Evolutionary conservation across 1,284 basidiomycete genomes (phyloP).

Genomic region (Cutaneotrichosporon sp.): DNA sequence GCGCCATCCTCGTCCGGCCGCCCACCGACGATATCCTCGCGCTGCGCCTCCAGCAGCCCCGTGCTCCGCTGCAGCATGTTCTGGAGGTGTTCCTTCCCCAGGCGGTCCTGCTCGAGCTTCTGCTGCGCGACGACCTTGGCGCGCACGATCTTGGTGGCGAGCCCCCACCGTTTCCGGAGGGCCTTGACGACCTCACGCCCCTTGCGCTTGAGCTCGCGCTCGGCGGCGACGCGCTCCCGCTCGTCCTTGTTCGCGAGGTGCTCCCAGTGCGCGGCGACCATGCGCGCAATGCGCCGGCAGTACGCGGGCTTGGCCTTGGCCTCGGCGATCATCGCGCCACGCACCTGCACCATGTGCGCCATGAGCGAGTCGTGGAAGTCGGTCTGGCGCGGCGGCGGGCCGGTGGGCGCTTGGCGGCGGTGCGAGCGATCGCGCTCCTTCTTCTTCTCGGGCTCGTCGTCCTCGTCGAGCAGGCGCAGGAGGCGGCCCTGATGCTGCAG

Average conservation of each 20-base stretch:
- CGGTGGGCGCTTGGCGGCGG: slow-evolving; percentile 17
- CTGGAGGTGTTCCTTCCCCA: slow-evolving; percentile 81
- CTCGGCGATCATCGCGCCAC: slow-evolving; percentile 51
- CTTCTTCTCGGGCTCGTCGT: slow-evolving; percentile 41
- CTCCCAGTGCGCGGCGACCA: slow-evolving; percentile 79
- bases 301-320: slow-evolving; percentile 49
- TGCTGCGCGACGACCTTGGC: slow-evolving; percentile 63
- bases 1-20: slow-evolving; percentile 46
- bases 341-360: slow-evolving; percentile 52
- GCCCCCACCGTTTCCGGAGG: slow-evolving; percentile 68
- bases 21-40: slow-evolving; percentile 64
- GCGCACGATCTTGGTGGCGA: slow-evolving; percentile 79
- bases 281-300: slow-evolving; percentile 63
- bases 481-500: slow-evolving; percentile 53
- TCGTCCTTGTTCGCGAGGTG: slow-evolving; percentile 64
- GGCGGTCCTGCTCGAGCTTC: slow-evolving; percentile 66
- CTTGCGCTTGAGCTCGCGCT: slow-evolving; percentile 66
- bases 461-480: slow-evolving; percentile 52
- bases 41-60: slow-evolving; percentile 80
- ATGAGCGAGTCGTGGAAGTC: slow-evolving; percentile 53
- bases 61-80: slow-evolving; percentile 89
- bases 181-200: slow-evolving; percentile 73
- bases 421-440: slow-evolving; percentile 20
- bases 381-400: slow-evolving; percentile 35
- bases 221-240: slow-evolving; percentile 64